Conservation (phyloP, 257 asterid species). For the Solanum piurae region DNA sequence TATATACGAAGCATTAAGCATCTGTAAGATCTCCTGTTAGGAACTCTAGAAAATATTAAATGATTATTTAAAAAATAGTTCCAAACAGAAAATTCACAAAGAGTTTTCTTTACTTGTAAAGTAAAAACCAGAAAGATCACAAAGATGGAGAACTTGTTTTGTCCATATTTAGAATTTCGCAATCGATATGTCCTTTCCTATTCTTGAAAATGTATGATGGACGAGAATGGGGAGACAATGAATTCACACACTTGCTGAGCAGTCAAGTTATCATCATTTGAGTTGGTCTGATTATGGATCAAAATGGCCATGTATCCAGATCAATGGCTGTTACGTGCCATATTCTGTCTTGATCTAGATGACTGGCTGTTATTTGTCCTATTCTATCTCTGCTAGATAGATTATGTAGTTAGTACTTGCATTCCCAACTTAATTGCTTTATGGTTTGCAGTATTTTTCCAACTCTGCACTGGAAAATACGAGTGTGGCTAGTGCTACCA, state of each 20-base stretch:
- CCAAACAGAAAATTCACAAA: background rate
- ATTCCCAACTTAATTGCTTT: background rate
- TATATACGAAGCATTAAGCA: background rate
- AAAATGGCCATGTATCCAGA: background rate
- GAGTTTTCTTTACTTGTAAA: background rate
- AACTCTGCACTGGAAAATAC: slow-evolving; percentile 76
- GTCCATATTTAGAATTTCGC: background rate
- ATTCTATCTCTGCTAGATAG: background rate
- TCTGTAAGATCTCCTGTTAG: background rate
- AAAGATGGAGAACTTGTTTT: background rate
- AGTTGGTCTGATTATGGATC: background rate
- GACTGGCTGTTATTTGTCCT: background rate
- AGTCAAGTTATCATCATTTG: background rate
- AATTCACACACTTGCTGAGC: background rate
- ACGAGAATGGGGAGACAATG: background rate
- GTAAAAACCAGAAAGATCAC: background rate
- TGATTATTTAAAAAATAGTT: background rate
- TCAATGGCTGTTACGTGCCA: background rate
- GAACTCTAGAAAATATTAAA: background rate
- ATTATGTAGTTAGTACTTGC: background rate
- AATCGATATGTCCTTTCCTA: background rate
- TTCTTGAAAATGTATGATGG: background rate
- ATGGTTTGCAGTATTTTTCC: slow-evolving; percentile 42
- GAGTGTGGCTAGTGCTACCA: slow-evolving; percentile 77
- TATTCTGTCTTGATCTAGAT: background rate